Evolutionary conservation across 2,329 filamentous ascomycete species (phyloP), one percentile per base, ranked within the genome.

Genomic region (Pseudocercospora pini-densiflorae): DNA sequence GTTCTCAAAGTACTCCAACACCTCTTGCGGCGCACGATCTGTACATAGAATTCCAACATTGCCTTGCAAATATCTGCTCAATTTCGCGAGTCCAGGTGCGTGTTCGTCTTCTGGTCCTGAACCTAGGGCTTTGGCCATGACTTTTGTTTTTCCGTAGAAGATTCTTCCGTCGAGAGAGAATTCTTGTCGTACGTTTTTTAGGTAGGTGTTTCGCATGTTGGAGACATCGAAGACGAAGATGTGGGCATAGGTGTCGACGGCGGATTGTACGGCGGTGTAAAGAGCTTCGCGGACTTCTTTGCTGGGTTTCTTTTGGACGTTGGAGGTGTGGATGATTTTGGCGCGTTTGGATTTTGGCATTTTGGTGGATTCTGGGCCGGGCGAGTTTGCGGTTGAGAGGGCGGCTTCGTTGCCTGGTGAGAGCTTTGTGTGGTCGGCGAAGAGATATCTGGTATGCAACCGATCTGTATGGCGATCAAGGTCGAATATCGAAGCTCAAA

Each of bases 121-220:
- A 77, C 95, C 95, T 27, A 99, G 90, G 64, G 95, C 94, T 82
- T 95, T 94, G 75, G 92, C 90, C 93, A 98, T 98, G 80, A 99
- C 94, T 83, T 98, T 98, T 67, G 94, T 98, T 85, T 98, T 99
- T 83, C 94, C 95, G 82, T 97, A 98, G 88, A 98, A 98, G 79
- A 99, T 85, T 74, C 94, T 88, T 84, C 91, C 91, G 83, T 97
- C 93, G 60, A 86, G 85, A 59, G 86, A 85, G 74, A 97, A 89
- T 75, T 97, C 91, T 72, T 89, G 87, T 73, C 94, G 90, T 73
- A 98, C 92, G 76, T 93, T 89, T 84, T 97, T 97, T 76, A 98
- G 84, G 81, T 97, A 94, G 74, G 90, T 96, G 84, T 99, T 99
- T 79, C 95, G 93, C 93, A 97, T 97, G 85, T 98, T 97, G 78